Evolutionary conservation across 2,329 filamentous ascomycete species (phyloP).

Genomic region (Aspergillus sp.): DNA sequence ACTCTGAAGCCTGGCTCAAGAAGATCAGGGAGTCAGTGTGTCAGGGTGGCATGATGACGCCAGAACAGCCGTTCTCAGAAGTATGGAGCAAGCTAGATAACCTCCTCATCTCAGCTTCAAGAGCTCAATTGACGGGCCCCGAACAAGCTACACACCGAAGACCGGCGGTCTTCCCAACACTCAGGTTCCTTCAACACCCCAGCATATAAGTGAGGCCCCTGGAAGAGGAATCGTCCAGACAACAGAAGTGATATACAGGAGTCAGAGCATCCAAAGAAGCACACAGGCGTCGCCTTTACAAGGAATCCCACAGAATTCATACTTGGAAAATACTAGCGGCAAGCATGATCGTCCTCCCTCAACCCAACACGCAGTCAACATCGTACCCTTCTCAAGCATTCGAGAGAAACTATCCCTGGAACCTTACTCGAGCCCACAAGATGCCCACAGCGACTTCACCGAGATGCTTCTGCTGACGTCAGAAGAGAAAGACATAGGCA

Average conservation of each 20-base stretch:
- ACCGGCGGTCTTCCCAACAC: not conserved
- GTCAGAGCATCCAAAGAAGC: constrained; percentile 14
- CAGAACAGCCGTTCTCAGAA: constrained; percentile 17
- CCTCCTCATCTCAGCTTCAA: constrained; percentile 5
- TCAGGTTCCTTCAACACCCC: constrained; percentile 1
- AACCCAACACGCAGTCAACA: constrained; percentile 13
- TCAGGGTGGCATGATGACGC: constrained; percentile 12
- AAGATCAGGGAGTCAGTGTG: constrained; percentile 20
- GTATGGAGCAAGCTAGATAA: constrained; percentile 21
- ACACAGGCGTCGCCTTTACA: constrained; percentile 9
- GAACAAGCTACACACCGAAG: not conserved
- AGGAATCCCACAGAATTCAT: not conserved
- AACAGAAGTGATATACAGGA: constrained; percentile 20
- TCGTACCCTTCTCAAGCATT: constrained; percentile 35
- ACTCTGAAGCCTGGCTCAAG: constrained; percentile 23
- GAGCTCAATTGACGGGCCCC: not conserved
- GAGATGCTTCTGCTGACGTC: constrained; percentile 27
- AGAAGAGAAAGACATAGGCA: constrained; percentile 2
- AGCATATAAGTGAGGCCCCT: not conserved
- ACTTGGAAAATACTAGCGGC: not conserved
- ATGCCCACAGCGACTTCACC: constrained; percentile 27
- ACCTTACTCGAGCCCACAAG: constrained; percentile 14
- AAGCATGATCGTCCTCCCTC: constrained; percentile 3
- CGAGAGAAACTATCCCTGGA: constrained; percentile 19
- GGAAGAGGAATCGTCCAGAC: constrained; percentile 9